phyloP scores from a whole-genome alignment of 495 filamentous ascomycete genomes.

The Staphylotrichum longicolle region DNA sequence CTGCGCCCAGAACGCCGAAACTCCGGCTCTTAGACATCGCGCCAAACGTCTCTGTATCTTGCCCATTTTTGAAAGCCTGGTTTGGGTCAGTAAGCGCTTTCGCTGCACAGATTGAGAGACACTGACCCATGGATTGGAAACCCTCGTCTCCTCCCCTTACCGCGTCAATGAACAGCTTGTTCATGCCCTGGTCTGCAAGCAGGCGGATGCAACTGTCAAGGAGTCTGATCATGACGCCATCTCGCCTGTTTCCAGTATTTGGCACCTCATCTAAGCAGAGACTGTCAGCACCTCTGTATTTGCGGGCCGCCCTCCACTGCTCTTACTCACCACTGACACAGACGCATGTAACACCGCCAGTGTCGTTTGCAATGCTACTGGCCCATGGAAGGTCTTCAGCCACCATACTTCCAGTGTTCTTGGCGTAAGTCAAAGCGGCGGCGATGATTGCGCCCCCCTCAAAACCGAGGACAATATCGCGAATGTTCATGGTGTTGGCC shows the following conservation, averaged over 20 bases:
- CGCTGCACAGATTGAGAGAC: neutral
- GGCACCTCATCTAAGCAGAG: constrained; percentile 33
- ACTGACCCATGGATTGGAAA: constrained; percentile 48
- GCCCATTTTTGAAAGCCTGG: constrained; percentile 52
- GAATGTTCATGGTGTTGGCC: constrained; percentile 44
- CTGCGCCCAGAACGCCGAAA: neutral
- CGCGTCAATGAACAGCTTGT: constrained; percentile 45
- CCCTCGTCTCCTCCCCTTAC: constrained; percentile 45
- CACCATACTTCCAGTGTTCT: constrained; percentile 50
- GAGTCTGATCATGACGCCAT: constrained; percentile 47
- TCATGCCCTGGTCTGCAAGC: constrained; percentile 42
- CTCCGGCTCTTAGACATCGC: constrained; percentile 28
- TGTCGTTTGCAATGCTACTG: constrained; percentile 50
- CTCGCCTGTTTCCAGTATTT: constrained; percentile 36
- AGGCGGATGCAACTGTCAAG: constrained; percentile 44
- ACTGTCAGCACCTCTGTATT: constrained; percentile 1
- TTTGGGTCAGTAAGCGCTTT: neutral
- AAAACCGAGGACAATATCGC: constrained; percentile 50
- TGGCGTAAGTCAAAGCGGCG: constrained; percentile 55
- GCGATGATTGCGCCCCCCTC: constrained; percentile 51
- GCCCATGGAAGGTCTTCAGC: constrained; percentile 61
- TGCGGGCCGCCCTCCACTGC: neutral
- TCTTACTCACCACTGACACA: constrained; percentile 51
- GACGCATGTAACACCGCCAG: constrained; percentile 61
- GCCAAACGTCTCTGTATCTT: constrained; percentile 49